Evolutionary conservation across 2,329 filamentous ascomycete genomes (phyloP).

Genomic region (Stagonosporopsis vannaccii): DNA sequence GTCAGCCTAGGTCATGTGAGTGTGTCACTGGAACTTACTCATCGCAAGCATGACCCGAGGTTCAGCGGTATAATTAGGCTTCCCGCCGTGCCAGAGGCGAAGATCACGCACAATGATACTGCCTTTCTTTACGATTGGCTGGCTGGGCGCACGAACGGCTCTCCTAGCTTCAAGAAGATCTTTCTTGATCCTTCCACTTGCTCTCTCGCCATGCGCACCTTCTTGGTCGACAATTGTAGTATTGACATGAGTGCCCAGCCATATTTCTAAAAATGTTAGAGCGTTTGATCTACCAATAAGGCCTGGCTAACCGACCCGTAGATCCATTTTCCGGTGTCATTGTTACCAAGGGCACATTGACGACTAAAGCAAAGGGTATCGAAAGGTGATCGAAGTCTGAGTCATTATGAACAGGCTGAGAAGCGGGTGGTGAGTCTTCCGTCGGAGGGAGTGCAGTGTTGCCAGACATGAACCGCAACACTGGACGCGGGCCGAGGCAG

Average conservation of each 20-base stretch:
- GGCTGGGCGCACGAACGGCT: conserved; percentile 28
- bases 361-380: conserved; percentile 55
- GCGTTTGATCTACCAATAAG: too few species aligned
- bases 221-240: conserved; percentile 46
- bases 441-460: conserved; percentile 56
- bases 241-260: conserved; percentile 57
- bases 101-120: conserved; percentile 57
- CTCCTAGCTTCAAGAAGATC: conserved; percentile 29
- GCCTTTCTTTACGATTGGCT: conserved; percentile 51
- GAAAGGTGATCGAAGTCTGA: conserved; percentile 43
- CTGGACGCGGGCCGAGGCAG: conserved; percentile 43
- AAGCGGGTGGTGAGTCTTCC: conserved; percentile 43
- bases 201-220: conserved; percentile 51
- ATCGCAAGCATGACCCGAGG: conserved; percentile 57
- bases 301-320: conserved; percentile 33
- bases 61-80: conserved; percentile 54
- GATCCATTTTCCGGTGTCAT: conserved; percentile 56
- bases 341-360: conserved; percentile 58
- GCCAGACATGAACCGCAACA: conserved; percentile 43
- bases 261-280: conserved; percentile 49
- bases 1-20: conserved; percentile 2
- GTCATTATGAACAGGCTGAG: conserved; percentile 46
- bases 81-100: conserved; percentile 60
- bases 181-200: conserved; percentile 40
- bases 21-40: conserved; percentile 26